Percentiles rank a stretch among this genome's conserved stretches.
phyloP scores from a whole-genome alignment of 2,329 filamentous ascomycete genomes.

The Colletotrichum salicis region DNA sequence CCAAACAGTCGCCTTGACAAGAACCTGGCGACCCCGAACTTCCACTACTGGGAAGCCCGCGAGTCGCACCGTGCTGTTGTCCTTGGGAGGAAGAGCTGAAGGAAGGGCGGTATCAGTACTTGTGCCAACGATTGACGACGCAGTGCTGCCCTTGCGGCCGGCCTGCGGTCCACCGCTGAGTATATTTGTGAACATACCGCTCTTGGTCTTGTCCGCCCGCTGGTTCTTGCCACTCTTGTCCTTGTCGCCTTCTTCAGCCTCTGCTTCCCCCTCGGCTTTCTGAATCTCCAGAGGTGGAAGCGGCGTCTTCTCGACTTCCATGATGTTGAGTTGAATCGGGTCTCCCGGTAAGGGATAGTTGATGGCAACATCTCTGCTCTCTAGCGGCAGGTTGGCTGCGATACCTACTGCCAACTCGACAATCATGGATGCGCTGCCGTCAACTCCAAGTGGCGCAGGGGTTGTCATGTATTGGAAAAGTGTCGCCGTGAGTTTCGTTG shows the following conservation, averaged over 20 bases:
- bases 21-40: slow-evolving; percentile 78
- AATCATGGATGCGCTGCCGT: slow-evolving; percentile 91
- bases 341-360: slow-evolving; percentile 85
- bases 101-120: slow-evolving; percentile 54
- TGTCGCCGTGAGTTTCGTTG: slow-evolving; percentile 73
- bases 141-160: slow-evolving; percentile 46
- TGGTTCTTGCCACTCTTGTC: slow-evolving; percentile 54
- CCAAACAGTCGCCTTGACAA: slow-evolving; percentile 82
- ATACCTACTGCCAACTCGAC: slow-evolving; percentile 90
- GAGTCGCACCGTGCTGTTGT: slow-evolving; percentile 72
- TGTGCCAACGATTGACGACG: slow-evolving; percentile 41
- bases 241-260: slow-evolving; percentile 54
- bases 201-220: slow-evolving; percentile 56
- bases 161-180: slow-evolving; percentile 32
- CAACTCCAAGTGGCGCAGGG: slow-evolving; percentile 82
- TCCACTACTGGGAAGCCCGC: slow-evolving; percentile 80
- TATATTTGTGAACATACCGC: slow-evolving; percentile 54
- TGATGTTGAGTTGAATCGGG: slow-evolving; percentile 74
- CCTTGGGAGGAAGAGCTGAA: slow-evolving; percentile 54
- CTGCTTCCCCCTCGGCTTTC: slow-evolving; percentile 50
- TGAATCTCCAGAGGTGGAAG: slow-evolving; percentile 68
- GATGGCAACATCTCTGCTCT: slow-evolving; percentile 90
- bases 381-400: slow-evolving; percentile 84
- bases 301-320: slow-evolving; percentile 85
- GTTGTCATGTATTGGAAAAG: slow-evolving; percentile 80